Conservation (phyloP, 768 basidiomycete genomes). For the Amanita exitialis region DNA sequence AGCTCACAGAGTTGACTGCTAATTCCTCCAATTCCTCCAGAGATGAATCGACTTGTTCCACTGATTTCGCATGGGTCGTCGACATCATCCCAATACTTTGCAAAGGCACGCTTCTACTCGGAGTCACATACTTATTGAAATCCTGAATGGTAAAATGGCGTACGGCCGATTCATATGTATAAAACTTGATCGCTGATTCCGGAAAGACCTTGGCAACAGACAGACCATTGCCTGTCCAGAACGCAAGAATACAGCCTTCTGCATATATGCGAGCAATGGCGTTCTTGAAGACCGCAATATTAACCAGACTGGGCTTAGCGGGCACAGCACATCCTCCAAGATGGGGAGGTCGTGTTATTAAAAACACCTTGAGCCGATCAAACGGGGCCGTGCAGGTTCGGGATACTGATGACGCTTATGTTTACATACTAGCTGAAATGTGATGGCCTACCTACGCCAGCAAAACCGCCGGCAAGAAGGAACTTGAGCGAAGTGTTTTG, state of each 20-base stretch:
- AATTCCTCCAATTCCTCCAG: slow-evolving; percentile 95
- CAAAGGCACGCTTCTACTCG: slow-evolving; percentile 85
- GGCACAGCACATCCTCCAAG: slow-evolving; percentile 43
- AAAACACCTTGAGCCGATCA: slow-evolving; percentile 91
- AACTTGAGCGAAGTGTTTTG: slow-evolving; percentile 77
- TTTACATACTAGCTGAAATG: slow-evolving; percentile 30
- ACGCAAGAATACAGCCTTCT: slow-evolving; percentile 82
- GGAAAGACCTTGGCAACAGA: slow-evolving; percentile 95
- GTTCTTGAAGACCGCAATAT: slow-evolving; percentile 52
- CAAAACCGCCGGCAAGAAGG: slow-evolving; percentile 87
- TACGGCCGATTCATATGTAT: slow-evolving; percentile 88
- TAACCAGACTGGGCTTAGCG: slow-evolving; percentile 34
- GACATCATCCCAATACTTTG: slow-evolving; percentile 83
- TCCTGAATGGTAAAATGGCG: slow-evolving; percentile 20
- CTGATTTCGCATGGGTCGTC: slow-evolving; percentile 85
- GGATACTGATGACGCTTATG: slow-evolving; percentile 49
- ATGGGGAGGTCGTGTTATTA: slow-evolving; percentile 83
- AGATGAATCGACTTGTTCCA: slow-evolving; percentile 85
- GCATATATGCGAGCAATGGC: slow-evolving; percentile 78
- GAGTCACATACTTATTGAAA: not conserved
- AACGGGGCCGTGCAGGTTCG: slow-evolving; percentile 96
- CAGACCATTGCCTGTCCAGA: slow-evolving; percentile 97
- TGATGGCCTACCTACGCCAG: slow-evolving; percentile 70
- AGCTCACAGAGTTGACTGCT: slow-evolving; percentile 77
- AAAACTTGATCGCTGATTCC: slow-evolving; percentile 98